Evolutionary conservation across 75 land plant species (phyloP).

Genomic region (Picea sitchensis): DNA sequence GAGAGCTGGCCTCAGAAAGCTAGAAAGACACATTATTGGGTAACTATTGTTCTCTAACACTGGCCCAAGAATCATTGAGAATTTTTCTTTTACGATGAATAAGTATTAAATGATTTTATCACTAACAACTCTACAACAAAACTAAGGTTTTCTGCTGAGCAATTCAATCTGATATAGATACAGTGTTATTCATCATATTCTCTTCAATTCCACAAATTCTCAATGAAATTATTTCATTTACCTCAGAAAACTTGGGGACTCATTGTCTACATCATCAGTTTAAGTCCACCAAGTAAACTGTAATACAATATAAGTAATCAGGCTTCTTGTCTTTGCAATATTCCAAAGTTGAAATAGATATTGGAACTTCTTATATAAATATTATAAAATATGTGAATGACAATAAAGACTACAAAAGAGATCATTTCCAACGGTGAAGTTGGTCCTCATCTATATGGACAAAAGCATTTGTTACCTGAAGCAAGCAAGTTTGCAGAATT

Average conservation of each 20-base stretch:
- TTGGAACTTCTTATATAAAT: background rate
- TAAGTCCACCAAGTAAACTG: background rate
- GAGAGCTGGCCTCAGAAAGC: too few relatives aligned
- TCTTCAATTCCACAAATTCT: background rate
- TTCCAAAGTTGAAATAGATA: background rate
- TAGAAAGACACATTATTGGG: too few relatives aligned
- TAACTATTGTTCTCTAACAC: too few relatives aligned
- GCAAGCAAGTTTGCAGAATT: background rate
- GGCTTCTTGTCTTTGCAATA: background rate
- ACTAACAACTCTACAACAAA: background rate
- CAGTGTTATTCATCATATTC: background rate
- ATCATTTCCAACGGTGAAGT: background rate
- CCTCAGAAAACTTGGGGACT: background rate
- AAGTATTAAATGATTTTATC: background rate
- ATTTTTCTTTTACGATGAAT: too few relatives aligned
- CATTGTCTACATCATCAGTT: background rate
- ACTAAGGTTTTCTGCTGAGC: background rate
- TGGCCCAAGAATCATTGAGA: too few relatives aligned
- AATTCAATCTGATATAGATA: background rate
- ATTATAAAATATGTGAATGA: background rate
- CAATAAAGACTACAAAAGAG: background rate
- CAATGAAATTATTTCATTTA: background rate
- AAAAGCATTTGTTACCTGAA: background rate
- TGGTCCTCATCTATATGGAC: background rate
- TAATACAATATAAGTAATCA: background rate